A percentile compares a stretch with the other conserved stretches of the same genome.
These are phyloP conservation scores for Seiridium cupressi DNA, from an alignment of 2,329 filamentous ascomycete genomes.

Conservation along the genomic window DNA sequence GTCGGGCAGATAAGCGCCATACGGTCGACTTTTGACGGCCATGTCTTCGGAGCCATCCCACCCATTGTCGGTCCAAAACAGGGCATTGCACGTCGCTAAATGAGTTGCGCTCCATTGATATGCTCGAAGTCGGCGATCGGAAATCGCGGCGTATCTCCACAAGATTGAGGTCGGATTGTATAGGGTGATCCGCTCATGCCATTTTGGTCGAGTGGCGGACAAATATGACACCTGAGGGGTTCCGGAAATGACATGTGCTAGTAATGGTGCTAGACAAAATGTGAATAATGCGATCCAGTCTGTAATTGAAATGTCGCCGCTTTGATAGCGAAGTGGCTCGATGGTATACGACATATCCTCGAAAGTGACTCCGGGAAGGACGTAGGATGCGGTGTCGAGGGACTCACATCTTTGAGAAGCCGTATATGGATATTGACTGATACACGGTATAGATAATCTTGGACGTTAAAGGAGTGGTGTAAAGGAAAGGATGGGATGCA, in stretches of 20 bases:
- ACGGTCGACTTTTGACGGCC: conserved; percentile 8
- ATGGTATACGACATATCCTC: not conserved
- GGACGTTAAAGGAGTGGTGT: too few species aligned
- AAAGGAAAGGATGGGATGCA: too few species aligned
- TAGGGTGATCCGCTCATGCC: conserved; percentile 25
- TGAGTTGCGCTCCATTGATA: conserved; percentile 22
- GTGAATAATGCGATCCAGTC: not conserved
- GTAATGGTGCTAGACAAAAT: not conserved
- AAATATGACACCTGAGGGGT: conserved; percentile 19
- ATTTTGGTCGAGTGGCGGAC: conserved; percentile 14
- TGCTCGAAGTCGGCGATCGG: conserved; percentile 27
- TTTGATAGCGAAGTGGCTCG: not conserved
- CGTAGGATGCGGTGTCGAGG: too few species aligned
- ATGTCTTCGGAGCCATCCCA: conserved; percentile 32
- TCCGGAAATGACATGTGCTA: conserved; percentile 17
- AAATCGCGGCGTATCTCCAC: conserved; percentile 32
- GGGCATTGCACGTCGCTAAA: conserved; percentile 28
- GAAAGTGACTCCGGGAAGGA: too few species aligned
- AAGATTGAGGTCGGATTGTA: conserved; percentile 35
- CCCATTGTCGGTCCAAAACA: conserved; percentile 29
- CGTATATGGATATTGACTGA: too few species aligned
- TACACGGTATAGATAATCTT: too few species aligned
- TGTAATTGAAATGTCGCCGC: not conserved
- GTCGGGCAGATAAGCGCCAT: not conserved
- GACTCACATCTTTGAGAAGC: too few species aligned